Percentiles rank a stretch among this genome's conserved stretches.
Evolutionary conservation across 108 stramenopile species (phyloP).

Genomic region (Licmophora abbreviata): DNA sequence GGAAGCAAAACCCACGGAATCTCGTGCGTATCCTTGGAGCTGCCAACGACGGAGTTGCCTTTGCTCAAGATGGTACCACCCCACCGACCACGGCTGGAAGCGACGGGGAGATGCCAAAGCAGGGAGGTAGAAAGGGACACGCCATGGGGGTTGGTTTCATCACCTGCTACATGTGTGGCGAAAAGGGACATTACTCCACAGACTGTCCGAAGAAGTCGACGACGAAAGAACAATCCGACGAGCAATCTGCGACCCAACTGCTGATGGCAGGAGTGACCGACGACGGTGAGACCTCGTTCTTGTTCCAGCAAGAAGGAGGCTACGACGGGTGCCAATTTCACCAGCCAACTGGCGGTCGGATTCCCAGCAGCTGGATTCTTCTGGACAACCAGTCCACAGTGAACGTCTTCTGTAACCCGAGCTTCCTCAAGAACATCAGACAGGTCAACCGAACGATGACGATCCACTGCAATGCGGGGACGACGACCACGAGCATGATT

Average conservation of each 20-base stretch:
- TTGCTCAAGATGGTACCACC: background rate
- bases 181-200: conserved; percentile 7
- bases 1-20: background rate
- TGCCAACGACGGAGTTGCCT: background rate
- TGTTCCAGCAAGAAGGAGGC: background rate
- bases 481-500: conserved; percentile 5
- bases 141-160: no score
- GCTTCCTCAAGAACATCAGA: conserved; percentile 24
- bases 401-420: conserved; percentile 16
- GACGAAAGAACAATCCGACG: background rate
- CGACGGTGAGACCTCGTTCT: background rate
- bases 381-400: conserved; percentile 32
- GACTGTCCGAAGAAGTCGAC: conserved; percentile 1
- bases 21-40: background rate
- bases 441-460: conserved; percentile 1
- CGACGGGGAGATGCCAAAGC: conserved; percentile 1
- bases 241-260: background rate
- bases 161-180: conserved; percentile 4
- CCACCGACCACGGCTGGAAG: background rate
- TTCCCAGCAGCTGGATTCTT: conserved; percentile 14
- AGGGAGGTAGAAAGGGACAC: background rate
- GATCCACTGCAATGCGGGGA: conserved; percentile 25
- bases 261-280: background rate
- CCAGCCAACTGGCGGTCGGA: background rate
- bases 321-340: background rate